Conservation (phyloP, 2,329 filamentous ascomycete species). For the Podosphaera fusca region DNA sequence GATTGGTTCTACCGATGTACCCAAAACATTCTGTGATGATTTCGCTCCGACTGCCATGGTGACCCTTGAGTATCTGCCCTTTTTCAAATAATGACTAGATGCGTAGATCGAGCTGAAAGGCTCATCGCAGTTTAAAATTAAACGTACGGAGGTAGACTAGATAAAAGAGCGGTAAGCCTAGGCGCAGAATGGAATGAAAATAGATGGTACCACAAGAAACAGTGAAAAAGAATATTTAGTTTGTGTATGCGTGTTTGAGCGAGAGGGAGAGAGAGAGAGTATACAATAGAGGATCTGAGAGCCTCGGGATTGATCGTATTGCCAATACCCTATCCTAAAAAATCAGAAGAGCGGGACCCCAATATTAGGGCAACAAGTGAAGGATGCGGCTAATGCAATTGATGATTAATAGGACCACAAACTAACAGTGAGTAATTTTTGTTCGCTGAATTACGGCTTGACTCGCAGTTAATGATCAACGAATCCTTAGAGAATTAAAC, state of each 20-base stretch:
- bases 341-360: constrained; percentile 11
- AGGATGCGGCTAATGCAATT: not conserved
- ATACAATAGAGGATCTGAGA: not conserved
- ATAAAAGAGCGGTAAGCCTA: not conserved
- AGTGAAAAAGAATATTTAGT: not conserved
- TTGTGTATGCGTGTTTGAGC: not conserved
- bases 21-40: constrained; percentile 8
- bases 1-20: not conserved
- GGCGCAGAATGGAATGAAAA: constrained; percentile 4
- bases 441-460: not conserved
- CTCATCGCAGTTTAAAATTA: constrained; percentile 12
- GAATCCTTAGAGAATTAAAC: not conserved
- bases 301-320: constrained; percentile 3
- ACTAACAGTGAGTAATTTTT: not conserved
- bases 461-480: not conserved
- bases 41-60: constrained; percentile 11
- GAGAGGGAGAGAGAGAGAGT: not conserved
- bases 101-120: constrained; percentile 8
- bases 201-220: not conserved
- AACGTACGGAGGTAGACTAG: not conserved
- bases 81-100: constrained; percentile 11
- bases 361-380: not conserved
- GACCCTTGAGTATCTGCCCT: constrained; percentile 3
- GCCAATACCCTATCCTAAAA: constrained; percentile 12
- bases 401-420: not conserved